Conservation (phyloP, 2,329 filamentous ascomycete species). For the Hymenoscyphus fraxineus region DNA sequence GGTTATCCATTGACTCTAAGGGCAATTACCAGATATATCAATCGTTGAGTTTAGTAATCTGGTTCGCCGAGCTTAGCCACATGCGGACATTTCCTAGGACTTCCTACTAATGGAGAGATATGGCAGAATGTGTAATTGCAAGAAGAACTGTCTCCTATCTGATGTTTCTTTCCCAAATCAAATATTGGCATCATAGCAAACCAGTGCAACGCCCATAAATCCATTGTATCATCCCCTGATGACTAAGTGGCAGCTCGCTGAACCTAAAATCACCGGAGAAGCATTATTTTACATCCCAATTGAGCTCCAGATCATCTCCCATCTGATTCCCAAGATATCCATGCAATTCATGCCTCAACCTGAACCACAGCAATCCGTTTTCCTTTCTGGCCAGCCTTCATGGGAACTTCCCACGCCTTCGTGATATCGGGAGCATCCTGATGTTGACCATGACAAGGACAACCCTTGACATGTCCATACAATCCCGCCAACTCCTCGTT, state of each 20-base stretch:
- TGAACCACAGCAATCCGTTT: conserved; percentile 18
- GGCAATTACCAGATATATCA: too few species aligned
- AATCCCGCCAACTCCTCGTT: conserved; percentile 17
- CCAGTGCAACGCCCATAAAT: not conserved
- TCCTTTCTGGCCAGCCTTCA: conserved; percentile 10
- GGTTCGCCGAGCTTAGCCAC: too few species aligned
- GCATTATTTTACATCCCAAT: not conserved
- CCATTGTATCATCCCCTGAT: not conserved
- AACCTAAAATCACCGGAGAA: not conserved
- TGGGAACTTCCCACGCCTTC: conserved; percentile 26
- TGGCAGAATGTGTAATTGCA: not conserved
- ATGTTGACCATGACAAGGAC: conserved; percentile 22
- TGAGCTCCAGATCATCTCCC: not conserved
- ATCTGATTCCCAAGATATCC: not conserved
- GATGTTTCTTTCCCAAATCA: not conserved
- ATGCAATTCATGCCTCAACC: not conserved
- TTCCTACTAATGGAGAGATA: not conserved
- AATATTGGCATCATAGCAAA: not conserved
- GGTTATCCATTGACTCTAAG: too few species aligned
- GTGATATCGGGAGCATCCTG: conserved; percentile 15
- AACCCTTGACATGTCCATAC: conserved; percentile 20
- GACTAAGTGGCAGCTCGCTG: not conserved
- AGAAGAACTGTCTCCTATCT: not conserved
- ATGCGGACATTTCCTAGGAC: too few species aligned
- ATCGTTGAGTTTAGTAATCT: too few species aligned